Evolutionary conservation across 2,329 filamentous ascomycete genomes (phyloP).

Genomic region (Cytospora piceae): DNA sequence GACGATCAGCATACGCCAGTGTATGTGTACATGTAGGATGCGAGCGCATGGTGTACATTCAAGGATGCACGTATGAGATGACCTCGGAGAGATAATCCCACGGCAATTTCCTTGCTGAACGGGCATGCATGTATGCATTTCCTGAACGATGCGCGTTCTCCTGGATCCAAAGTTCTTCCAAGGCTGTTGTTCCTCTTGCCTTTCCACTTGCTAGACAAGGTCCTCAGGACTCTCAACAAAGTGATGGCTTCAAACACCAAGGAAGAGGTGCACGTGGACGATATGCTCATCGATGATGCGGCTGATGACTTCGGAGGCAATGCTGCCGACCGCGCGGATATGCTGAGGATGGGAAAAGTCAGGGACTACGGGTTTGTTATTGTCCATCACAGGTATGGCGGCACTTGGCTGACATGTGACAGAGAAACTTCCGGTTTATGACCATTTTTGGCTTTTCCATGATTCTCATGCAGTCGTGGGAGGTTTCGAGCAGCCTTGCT

Average conservation of each 20-base stretch:
- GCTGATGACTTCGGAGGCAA: background rate
- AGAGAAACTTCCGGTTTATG: constrained; percentile 54
- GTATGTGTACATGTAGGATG: too few species aligned
- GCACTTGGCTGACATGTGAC: constrained; percentile 28
- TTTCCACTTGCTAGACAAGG: too few species aligned
- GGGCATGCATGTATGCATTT: background rate
- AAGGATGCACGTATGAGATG: too few species aligned
- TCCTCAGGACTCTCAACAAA: background rate
- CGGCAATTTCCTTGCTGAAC: too few species aligned
- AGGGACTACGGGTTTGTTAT: constrained; percentile 47
- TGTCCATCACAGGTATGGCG: background rate
- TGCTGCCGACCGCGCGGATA: constrained; percentile 45
- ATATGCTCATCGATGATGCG: background rate
- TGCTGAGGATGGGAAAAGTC: constrained; percentile 55
- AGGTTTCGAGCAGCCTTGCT: constrained; percentile 34
- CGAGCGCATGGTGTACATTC: too few species aligned
- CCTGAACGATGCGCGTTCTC: background rate
- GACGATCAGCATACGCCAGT: too few species aligned
- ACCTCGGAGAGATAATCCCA: too few species aligned
- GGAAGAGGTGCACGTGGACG: background rate
- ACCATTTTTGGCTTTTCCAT: constrained; percentile 58
- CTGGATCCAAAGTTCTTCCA: background rate
- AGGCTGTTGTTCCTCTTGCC: background rate
- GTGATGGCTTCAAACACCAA: background rate
- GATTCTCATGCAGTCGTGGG: constrained; percentile 59